These are phyloP conservation scores for Quercus mongolica DNA, from an alignment of 306 rosid species.

Conservation along the genomic window DNA sequence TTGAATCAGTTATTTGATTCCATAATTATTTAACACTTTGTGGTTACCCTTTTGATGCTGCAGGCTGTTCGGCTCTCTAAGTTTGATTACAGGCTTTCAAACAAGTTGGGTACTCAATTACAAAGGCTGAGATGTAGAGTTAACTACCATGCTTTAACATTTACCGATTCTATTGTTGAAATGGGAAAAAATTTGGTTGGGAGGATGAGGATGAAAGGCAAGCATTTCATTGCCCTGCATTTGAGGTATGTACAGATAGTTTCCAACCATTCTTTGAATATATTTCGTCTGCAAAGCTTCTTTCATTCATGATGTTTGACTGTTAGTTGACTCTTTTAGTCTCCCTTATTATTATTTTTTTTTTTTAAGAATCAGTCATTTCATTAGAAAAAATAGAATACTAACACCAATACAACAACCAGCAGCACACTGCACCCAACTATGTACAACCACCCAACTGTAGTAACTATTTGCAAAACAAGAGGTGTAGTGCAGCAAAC, in stretches of 20 bases:
- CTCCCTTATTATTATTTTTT: neutral
- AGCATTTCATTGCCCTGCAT: constrained; percentile 83
- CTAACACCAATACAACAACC: too few species aligned
- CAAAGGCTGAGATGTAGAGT: constrained; percentile 87
- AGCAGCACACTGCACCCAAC: too few species aligned
- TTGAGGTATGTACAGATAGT: constrained; percentile 51
- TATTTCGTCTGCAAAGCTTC: too few species aligned
- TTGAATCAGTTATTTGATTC: neutral
- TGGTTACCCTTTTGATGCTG: constrained; percentile 8
- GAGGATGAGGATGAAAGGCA: constrained; percentile 68
- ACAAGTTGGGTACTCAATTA: constrained; percentile 53
- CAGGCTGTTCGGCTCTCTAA: constrained; percentile 85
- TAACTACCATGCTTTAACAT: constrained; percentile 82
- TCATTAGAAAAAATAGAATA: too few species aligned
- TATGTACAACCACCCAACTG: too few species aligned
- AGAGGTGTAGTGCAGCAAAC: too few species aligned
- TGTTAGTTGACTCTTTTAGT: neutral
- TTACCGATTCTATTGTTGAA: constrained; percentile 52
- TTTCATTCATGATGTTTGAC: too few species aligned
- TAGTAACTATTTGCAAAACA: too few species aligned
- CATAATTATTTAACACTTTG: constrained; percentile 7
- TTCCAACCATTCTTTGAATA: constrained; percentile 1
- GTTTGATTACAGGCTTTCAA: constrained; percentile 93
- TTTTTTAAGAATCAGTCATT: too few species aligned
- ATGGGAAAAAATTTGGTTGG: constrained; percentile 65